Evolutionary conservation across 305 asterid species (phyloP).

Genomic region (Euphrasia arctica): DNA sequence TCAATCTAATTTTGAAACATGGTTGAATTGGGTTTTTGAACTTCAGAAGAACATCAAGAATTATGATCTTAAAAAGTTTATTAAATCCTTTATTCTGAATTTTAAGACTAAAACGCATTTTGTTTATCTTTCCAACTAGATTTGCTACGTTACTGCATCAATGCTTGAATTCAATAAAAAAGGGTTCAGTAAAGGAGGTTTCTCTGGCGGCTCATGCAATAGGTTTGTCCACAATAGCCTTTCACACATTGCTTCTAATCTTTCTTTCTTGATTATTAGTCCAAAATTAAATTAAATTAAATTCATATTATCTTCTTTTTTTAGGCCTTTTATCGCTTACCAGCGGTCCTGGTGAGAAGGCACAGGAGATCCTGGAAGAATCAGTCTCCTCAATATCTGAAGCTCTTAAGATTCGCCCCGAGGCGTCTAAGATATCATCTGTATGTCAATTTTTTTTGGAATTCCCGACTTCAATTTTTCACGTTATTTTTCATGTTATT

Average conservation of each 20-base stretch:
- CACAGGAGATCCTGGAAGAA: constrained; percentile 89
- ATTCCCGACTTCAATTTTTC: background rate
- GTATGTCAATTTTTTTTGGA: constrained; percentile 33
- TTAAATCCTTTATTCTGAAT: background rate
- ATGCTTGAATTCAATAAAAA: constrained; percentile 74
- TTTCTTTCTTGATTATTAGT: constrained; percentile 9
- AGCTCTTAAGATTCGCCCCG: constrained; percentile 68
- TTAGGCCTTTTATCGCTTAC: constrained; percentile 86
- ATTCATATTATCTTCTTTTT: constrained; percentile 15
- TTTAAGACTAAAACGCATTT: constrained; percentile 1
- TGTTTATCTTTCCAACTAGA: constrained; percentile 35
- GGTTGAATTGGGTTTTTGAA: background rate
- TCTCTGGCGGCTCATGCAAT: constrained; percentile 80
- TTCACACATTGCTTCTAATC: background rate
- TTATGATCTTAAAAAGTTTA: background rate
- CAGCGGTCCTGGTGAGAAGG: constrained; percentile 79
- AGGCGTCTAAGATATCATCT: constrained; percentile 55
- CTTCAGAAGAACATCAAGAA: background rate
- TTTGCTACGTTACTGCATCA: constrained; percentile 83
- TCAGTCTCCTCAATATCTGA: constrained; percentile 75
- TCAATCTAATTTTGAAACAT: background rate
- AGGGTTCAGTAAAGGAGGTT: constrained; percentile 87
- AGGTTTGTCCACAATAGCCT: constrained; percentile 40
- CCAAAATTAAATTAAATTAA: background rate
- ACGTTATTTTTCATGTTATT: too few species aligned